A percentile compares a stretch with the other conserved stretches of the same genome.
Conservation (phyloP, 2,329 filamentous ascomycete species). For the Bipolaris oryzae region DNA sequence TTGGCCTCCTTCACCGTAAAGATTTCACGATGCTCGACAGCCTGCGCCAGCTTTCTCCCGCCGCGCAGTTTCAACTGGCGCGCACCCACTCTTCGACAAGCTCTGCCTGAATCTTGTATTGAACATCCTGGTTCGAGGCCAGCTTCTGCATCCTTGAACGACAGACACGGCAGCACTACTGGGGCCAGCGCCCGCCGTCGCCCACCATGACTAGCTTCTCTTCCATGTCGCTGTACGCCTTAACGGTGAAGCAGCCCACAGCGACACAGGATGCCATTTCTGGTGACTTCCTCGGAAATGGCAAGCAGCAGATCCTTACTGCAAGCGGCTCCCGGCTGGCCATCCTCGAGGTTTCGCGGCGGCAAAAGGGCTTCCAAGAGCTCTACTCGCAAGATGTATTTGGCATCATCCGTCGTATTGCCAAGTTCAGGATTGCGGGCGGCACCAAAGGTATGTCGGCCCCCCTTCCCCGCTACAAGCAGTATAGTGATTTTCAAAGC, state of each 20-base stretch:
- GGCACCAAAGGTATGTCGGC: conserved; percentile 85
- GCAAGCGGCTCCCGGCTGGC: conserved; percentile 89
- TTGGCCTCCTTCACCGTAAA: conserved; percentile 16
- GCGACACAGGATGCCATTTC: conserved; percentile 88
- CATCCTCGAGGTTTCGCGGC: conserved; percentile 83
- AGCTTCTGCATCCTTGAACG: conserved; percentile 4
- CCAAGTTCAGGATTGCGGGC: conserved; percentile 88
- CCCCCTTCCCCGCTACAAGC: conserved; percentile 40
- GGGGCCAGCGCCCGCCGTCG: conserved; percentile 43
- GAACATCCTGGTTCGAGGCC: neutral
- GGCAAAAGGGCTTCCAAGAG: conserved; percentile 83
- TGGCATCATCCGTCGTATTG: conserved; percentile 88
- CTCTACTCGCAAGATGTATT: conserved; percentile 93
- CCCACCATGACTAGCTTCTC: conserved; percentile 91
- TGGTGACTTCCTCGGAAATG: conserved; percentile 93
- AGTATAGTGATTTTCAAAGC: conserved; percentile 58
- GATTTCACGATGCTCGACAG: conserved; percentile 12
- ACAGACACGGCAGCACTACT: conserved; percentile 26
- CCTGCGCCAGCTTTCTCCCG: conserved; percentile 2
- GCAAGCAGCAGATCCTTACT: conserved; percentile 96
- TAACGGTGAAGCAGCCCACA: conserved; percentile 92
- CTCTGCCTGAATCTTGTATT: neutral
- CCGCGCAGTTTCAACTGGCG: conserved; percentile 10
- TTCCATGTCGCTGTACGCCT: conserved; percentile 97
- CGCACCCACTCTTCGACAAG: conserved; percentile 4